Conservation (phyloP, 345 rosid species). For the Cochlearia excelsa region DNA sequence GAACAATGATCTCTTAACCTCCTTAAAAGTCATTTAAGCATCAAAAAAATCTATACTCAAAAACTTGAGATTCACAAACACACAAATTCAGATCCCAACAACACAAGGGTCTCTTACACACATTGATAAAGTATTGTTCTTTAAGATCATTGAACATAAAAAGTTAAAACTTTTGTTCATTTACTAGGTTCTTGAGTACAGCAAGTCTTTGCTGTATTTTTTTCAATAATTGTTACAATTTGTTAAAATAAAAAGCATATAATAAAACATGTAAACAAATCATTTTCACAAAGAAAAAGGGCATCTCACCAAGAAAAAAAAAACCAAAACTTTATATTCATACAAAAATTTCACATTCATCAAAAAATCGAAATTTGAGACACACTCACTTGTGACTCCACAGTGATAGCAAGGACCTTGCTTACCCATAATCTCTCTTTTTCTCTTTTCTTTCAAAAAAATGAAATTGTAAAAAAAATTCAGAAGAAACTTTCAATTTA, state of each 20-base stretch:
- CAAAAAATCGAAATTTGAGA: constrained; percentile 37
- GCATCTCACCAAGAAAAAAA: constrained; percentile 42
- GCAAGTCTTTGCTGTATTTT: constrained; percentile 26
- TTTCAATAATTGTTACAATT: constrained; percentile 18
- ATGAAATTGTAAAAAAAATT: constrained; percentile 10
- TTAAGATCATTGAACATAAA: constrained; percentile 19
- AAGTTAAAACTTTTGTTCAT: constrained; percentile 12
- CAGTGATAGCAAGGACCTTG: constrained; percentile 98
- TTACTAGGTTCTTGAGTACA: constrained; percentile 12
- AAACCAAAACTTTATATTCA: no score
- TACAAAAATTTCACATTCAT: no score
- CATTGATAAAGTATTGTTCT: background rate
- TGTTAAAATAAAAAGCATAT: background rate
- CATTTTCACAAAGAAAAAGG: background rate
- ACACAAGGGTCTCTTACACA: constrained; percentile 6
- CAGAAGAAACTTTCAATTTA: constrained; percentile 30
- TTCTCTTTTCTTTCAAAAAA: constrained; percentile 27
- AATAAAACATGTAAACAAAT: constrained; percentile 7
- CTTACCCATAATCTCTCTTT: constrained; percentile 66
- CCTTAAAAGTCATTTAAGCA: constrained; percentile 1
- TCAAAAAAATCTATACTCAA: constrained; percentile 9
- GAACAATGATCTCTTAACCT: background rate
- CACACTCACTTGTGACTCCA: constrained; percentile 95
- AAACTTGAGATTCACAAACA: background rate
- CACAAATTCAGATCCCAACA: constrained; percentile 16